Percentiles rank a stretch among this genome's conserved stretches.
Evolutionary conservation across 371 early-diverging fungal genomes (phyloP).

Genomic region (Circinella minor): DNA sequence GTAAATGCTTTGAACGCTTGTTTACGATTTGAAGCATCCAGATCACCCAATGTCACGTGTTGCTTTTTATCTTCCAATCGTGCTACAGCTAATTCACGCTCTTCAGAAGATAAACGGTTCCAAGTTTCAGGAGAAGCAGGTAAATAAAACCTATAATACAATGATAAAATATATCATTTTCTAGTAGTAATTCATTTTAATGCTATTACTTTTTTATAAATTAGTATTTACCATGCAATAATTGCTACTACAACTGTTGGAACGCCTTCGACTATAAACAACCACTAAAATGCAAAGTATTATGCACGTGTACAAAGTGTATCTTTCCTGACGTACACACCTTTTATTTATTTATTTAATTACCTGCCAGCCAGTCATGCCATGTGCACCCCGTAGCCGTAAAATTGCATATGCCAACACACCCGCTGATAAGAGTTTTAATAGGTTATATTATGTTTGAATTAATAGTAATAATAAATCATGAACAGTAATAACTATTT

Average conservation of each 20-base stretch:
- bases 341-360: background rate
- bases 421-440: constrained; percentile 32
- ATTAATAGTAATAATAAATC: no score
- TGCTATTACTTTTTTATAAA: background rate
- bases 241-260: constrained; percentile 46
- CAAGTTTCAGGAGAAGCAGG: constrained; percentile 48
- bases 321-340: background rate
- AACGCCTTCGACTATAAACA: constrained; percentile 56
- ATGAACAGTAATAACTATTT: background rate
- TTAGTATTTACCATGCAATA: constrained; percentile 34
- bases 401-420: constrained; percentile 52
- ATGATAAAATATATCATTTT: background rate
- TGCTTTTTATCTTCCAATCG: constrained; percentile 24
- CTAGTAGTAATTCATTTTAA: background rate
- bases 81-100: constrained; percentile 31
- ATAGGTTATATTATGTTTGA: background rate
- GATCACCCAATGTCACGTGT: constrained; percentile 40
- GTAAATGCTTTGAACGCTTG: constrained; percentile 42
- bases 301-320: background rate
- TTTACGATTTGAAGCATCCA: constrained; percentile 41
- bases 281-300: constrained; percentile 26
- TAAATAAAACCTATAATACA: constrained; percentile 38
- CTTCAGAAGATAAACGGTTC: constrained; percentile 34
- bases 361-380: constrained; percentile 51
- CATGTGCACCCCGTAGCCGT: constrained; percentile 38